A percentile compares a stretch with the other conserved stretches of the same genome.
phyloP scores from a whole-genome alignment of 306 rosid genomes.

The Alnus rubra region DNA sequence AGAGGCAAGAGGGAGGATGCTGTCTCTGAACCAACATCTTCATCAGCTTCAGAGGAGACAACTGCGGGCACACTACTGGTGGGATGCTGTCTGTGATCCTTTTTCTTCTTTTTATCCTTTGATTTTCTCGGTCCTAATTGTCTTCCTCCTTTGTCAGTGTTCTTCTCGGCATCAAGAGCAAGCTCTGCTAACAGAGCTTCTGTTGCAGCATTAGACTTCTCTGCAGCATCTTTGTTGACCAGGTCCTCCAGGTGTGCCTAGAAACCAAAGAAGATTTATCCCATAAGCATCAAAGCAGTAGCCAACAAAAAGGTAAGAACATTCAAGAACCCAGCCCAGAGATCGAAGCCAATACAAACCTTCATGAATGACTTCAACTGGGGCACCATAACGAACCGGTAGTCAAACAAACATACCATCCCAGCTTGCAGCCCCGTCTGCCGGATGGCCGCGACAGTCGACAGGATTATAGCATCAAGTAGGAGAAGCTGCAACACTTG shows the following conservation, averaged over 20 bases:
- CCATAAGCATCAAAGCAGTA: background rate
- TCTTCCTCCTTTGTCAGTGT: background rate
- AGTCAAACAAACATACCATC: background rate
- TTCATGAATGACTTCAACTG: background rate
- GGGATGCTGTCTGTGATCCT: background rate
- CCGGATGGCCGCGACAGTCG: too few species aligned
- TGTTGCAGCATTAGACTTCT: background rate
- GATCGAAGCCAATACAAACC: background rate
- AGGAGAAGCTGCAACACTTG: too few species aligned
- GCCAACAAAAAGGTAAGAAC: background rate
- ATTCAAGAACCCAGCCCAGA: background rate
- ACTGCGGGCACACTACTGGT: background rate
- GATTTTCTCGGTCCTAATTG: background rate
- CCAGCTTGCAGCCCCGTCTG: background rate
- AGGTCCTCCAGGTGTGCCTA: background rate
- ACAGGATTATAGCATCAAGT: too few species aligned
- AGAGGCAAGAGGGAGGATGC: too few species aligned
- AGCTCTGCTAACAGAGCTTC: background rate
- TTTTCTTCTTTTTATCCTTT: background rate
- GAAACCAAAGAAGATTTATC: background rate
- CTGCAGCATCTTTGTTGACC: background rate
- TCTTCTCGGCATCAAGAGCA: background rate
- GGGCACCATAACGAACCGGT: background rate
- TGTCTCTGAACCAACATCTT: too few species aligned
- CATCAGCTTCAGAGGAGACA: too few species aligned